A percentile compares a stretch with the other conserved stretches of the same genome.
Conservation (phyloP, 1,284 basidiomycete species). For the Ceraceosorus guamensis region DNA sequence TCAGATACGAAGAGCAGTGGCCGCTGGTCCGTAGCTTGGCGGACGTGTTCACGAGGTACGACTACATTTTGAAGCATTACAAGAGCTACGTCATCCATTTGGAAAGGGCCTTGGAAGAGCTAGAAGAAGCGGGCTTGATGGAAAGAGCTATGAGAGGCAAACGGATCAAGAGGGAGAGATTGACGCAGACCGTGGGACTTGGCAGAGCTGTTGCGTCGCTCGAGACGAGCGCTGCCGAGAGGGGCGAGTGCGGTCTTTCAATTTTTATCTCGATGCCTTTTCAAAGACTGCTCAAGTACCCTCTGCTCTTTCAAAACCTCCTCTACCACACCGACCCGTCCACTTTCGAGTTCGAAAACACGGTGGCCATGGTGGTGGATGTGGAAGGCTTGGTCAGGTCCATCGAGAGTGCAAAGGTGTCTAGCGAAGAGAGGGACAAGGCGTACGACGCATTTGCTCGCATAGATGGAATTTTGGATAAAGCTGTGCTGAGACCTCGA, state of each 20-base stretch:
- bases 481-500: constrained; percentile 70
- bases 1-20: constrained; percentile 40
- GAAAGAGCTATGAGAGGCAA: constrained; percentile 38
- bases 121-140: constrained; percentile 40
- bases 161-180: constrained; percentile 28
- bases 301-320: constrained; percentile 90
- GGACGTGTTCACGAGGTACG: constrained; percentile 32
- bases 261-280: constrained; percentile 95
- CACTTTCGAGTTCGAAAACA: constrained; percentile 92
- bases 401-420: constrained; percentile 95
- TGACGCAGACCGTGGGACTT: constrained; percentile 34
- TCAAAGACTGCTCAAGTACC: constrained; percentile 91
- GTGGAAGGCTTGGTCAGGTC: constrained; percentile 89
- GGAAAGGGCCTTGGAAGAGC: constrained; percentile 32
- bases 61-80: constrained; percentile 35
- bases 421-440: constrained; percentile 87
- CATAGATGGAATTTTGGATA: constrained; percentile 69
- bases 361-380: constrained; percentile 89
- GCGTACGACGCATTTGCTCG: constrained; percentile 88
- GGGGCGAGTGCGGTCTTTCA: constrained; percentile 83
- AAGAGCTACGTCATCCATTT: constrained; percentile 32
- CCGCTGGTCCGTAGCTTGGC: constrained; percentile 37
- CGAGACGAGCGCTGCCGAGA: constrained; percentile 70
- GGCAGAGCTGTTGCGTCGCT: constrained; percentile 50
- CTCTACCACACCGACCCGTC: constrained; percentile 75